phyloP scores from a whole-genome alignment of 164 flowering plant genomes.

The Malania oleifera region DNA sequence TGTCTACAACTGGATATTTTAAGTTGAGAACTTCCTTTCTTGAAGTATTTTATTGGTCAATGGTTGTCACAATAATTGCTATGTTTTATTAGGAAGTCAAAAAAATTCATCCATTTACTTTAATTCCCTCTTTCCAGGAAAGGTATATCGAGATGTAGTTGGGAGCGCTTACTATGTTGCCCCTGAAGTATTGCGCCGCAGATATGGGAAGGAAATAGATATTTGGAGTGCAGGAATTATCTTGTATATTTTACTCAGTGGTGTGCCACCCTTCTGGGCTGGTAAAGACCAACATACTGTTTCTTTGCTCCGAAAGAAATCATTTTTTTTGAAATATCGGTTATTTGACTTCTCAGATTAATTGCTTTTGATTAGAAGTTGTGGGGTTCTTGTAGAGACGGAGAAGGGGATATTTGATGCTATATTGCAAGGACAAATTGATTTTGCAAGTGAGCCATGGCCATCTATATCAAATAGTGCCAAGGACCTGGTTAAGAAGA shows the following conservation, averaged over 20 bases:
- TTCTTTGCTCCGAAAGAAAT: not conserved
- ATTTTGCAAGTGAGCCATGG: conserved; percentile 74
- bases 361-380: not conserved
- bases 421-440: conserved; percentile 60
- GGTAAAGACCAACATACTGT: conserved; percentile 34
- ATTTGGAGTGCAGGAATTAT: conserved; percentile 98
- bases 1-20: too few species aligned
- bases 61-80: not conserved
- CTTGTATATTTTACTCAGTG: conserved; percentile 71
- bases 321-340: not conserved
- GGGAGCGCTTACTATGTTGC: conserved; percentile 98
- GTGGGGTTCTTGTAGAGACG: conserved; percentile 40
- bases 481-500: conserved; percentile 74
- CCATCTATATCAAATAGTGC: conserved; percentile 74
- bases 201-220: conserved; percentile 87
- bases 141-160: conserved; percentile 73
- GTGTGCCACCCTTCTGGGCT: conserved; percentile 86
- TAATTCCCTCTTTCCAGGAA: conserved; percentile 45
- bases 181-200: conserved; percentile 81
- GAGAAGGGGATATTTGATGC: conserved; percentile 85
- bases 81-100: not conserved
- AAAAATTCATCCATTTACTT: not conserved
- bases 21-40: not conserved
- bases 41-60: not conserved
- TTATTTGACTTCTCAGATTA: not conserved